A percentile compares a stretch with the other conserved stretches of the same genome.
These are phyloP conservation scores for Dipodascus albidus DNA, from an alignment of 805 yeast species.

Conservation along the genomic window DNA sequence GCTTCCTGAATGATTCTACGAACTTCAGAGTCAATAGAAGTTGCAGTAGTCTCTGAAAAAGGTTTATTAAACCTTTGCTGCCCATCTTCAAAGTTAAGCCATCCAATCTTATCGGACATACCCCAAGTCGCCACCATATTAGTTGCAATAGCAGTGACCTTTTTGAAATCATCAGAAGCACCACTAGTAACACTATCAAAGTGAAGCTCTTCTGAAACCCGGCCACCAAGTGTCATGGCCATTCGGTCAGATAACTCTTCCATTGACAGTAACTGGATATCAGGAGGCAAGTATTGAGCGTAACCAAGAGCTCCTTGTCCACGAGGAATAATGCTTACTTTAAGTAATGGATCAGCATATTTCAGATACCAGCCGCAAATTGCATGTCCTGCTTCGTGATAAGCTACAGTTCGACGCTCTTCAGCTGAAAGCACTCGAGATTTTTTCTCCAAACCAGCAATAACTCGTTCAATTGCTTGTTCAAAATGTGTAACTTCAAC, in stretches of 20 bases:
- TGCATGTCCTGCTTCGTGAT: conserved; percentile 99
- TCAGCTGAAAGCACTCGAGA: conserved; percentile 71
- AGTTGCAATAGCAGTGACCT: conserved; percentile 88
- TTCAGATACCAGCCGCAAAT: conserved; percentile 93
- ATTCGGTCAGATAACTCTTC: conserved; percentile 78
- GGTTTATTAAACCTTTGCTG: conserved; percentile 70
- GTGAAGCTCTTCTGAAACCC: conserved; percentile 91
- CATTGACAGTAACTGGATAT: conserved; percentile 65
- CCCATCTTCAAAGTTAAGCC: conserved; percentile 61
- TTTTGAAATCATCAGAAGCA: conserved; percentile 92
- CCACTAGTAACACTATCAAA: conserved; percentile 91
- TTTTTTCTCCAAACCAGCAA: conserved; percentile 91
- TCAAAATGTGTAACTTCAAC: conserved; percentile 80
- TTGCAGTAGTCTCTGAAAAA: conserved; percentile 78
- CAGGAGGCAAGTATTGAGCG: conserved; percentile 95
- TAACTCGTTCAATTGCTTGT: conserved; percentile 92
- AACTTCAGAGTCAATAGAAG: conserved; percentile 72
- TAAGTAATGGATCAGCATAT: conserved; percentile 84
- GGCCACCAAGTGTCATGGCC: conserved; percentile 96
- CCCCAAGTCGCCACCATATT: conserved; percentile 89
- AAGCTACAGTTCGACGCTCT: conserved; percentile 86
- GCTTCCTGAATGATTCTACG: conserved; percentile 67
- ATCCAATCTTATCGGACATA: conserved; percentile 83
- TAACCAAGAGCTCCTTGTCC: conserved; percentile 97
- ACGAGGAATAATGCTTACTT: conserved; percentile 95